Base-by-base conservation (phyloP, 2,329 filamentous ascomycete species). In the Chrysosporium queenslandicum region DNA sequence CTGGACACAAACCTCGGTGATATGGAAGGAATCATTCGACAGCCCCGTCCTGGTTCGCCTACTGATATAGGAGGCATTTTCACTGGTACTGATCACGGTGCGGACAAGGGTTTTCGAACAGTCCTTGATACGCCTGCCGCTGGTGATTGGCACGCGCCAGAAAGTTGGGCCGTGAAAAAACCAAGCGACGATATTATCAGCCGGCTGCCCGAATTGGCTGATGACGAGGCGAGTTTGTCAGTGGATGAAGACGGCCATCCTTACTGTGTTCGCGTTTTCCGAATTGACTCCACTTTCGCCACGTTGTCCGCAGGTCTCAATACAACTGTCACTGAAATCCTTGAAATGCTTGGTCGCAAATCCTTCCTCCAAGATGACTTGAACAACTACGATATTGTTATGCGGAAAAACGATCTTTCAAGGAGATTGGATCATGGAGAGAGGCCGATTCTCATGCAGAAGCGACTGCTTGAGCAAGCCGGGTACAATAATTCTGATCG, bases 261-360 rank as follows among this genome's bases (percentile, higher is more conserved):
- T 29, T 96, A 91, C 68, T 97, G 90, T 66, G 92, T 98, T 64
- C 87, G 92, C 30, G 87, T 98, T 34, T 98, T 98, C 73, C 84
- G 90, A 55, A 85, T 86, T 7, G 91, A 98, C 66, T 88, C 86
- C 23, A 96, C 92, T 0, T 98, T 97, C 71, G 87, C 89, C 5
- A 96, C 92, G 0, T 78, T 98, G 46, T 91, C 89, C 27, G 84
- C 91, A 68, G 76, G 83, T 1, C 73, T 97, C 49, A 87, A 90
- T 63, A 84, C 91, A 2, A 90, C 85, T 0, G 91, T 94, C 16
- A 77, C 80, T 16, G 91, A 98, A 54, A 83, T 97, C 41, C 83
- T 97, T 58, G 78, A 82, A n/a, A 87, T 92, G 66, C 80, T 98
- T 58, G 85, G 91, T 53, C 94, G 92, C 72, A 97, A 97, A 72